Evolutionary conservation across 163 green algal genomes (phyloP).

Genomic region (Scenedesmus sp.): DNA sequence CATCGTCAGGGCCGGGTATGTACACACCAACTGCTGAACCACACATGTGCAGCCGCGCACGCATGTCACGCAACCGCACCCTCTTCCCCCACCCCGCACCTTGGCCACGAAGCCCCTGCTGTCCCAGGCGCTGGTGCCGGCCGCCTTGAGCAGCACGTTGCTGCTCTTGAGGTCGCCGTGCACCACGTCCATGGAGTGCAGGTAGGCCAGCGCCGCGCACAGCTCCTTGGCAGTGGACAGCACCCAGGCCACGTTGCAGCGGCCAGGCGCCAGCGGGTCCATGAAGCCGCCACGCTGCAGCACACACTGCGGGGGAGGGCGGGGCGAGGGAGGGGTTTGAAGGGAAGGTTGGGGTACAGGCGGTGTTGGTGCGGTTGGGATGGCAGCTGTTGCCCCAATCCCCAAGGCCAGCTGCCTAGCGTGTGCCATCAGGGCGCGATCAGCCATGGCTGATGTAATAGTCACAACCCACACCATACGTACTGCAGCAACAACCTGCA

Average conservation of each 20-base stretch:
- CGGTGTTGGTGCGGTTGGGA: no score
- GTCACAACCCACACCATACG: no score
- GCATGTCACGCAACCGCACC: background rate
- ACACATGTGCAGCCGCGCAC: background rate
- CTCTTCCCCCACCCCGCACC: background rate
- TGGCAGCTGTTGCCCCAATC: no score
- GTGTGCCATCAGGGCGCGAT: no score
- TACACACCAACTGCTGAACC: background rate
- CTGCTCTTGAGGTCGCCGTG: constrained; percentile 53
- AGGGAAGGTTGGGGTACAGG: no score
- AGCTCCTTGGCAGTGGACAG: constrained; percentile 64
- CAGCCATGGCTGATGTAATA: no score
- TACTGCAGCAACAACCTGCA: no score
- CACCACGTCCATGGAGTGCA: constrained; percentile 64
- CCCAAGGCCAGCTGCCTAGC: no score
- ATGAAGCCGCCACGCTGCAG: constrained; percentile 27
- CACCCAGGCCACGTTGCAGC: constrained; percentile 21
- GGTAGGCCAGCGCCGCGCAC: constrained; percentile 62
- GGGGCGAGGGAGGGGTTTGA: no score
- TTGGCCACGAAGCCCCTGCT: constrained; percentile 49
- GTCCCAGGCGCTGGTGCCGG: constrained; percentile 19
- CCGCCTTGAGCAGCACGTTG: constrained; percentile 55
- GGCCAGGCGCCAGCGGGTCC: background rate
- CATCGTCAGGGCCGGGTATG: no score
- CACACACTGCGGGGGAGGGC: background rate